A percentile compares a stretch with the other conserved stretches of the same genome.
These are phyloP conservation scores for Curvularia eragrostidis DNA, from an alignment of 2,329 filamentous ascomycete species.

Conservation along the genomic window DNA sequence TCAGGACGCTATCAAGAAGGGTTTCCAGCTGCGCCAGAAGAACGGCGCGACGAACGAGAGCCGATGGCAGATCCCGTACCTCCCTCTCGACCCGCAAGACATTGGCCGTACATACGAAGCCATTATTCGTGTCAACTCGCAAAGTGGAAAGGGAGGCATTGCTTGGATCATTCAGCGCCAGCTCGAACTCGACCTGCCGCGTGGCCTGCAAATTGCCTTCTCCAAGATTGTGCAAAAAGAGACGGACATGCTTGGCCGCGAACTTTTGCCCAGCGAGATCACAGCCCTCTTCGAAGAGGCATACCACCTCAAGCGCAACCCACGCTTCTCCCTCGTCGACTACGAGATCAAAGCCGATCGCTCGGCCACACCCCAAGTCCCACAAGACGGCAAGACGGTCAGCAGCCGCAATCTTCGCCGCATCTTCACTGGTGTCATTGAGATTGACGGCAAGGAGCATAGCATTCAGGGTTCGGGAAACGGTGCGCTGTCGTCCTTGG, in stretches of 20 bases:
- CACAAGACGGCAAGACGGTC: slow-evolving; percentile 71
- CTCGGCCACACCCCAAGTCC: slow-evolving; percentile 73
- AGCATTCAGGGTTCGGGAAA: slow-evolving; percentile 81
- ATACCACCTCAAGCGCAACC: slow-evolving; percentile 84
- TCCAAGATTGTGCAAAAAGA: slow-evolving; percentile 82
- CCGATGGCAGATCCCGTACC: slow-evolving; percentile 85
- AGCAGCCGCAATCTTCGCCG: slow-evolving; percentile 80
- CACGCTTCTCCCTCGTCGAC: slow-evolving; percentile 85
- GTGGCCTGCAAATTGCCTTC: slow-evolving; percentile 90
- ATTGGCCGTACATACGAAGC: slow-evolving; percentile 98
- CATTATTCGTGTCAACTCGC: slow-evolving; percentile 96
- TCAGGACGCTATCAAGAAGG: slow-evolving; percentile 96
- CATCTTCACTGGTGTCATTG: slow-evolving; percentile 83
- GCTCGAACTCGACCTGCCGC: slow-evolving; percentile 88
- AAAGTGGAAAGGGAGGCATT: slow-evolving; percentile 91
- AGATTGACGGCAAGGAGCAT: slow-evolving; percentile 81
- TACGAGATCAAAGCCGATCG: slow-evolving; percentile 90
- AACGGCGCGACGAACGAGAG: slow-evolving; percentile 66
- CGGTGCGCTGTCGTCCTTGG: slow-evolving; percentile 87
- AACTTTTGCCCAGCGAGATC: slow-evolving; percentile 85
- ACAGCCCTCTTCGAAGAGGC: slow-evolving; percentile 85
- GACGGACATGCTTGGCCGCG: slow-evolving; percentile 80
- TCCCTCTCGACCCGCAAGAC: slow-evolving; percentile 89
- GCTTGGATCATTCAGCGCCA: slow-evolving; percentile 93
- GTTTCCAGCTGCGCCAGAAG: slow-evolving; percentile 73